A percentile compares a stretch with the other conserved stretches of the same genome.
Evolutionary conservation across 352 stramenopile genomes (phyloP).

Genomic region (Lagenidium giganteum): DNA sequence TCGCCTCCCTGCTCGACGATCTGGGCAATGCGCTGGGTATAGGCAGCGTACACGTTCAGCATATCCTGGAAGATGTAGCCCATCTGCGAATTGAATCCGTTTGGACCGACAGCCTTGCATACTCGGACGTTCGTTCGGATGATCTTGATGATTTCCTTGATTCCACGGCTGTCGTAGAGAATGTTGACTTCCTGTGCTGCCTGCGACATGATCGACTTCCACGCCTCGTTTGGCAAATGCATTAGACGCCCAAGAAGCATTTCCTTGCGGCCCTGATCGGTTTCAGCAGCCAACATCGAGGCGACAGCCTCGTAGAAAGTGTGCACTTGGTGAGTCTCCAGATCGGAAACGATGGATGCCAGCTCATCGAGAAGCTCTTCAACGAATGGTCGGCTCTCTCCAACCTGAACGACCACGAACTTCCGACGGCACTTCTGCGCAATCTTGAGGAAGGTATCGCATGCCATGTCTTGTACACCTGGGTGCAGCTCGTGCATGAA

Average conservation of each 20-base stretch:
- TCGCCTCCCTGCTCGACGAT: constrained; percentile 89
- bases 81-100: constrained; percentile 97
- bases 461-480: constrained; percentile 99
- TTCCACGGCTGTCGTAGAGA: constrained; percentile 65
- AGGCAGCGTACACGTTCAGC: constrained; percentile 98
- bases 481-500: constrained; percentile 99
- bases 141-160: constrained; percentile 97
- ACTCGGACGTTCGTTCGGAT: constrained; percentile 97
- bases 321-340: constrained; percentile 99
- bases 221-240: constrained; percentile 93
- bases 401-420: constrained; percentile 96
- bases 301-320: constrained; percentile 99
- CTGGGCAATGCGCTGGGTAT: constrained; percentile 95
- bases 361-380: constrained; percentile 95
- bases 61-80: constrained; percentile 98
- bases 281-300: constrained; percentile 78
- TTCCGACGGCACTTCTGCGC: constrained; percentile 96
- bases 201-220: constrained; percentile 83
- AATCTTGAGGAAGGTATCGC: constrained; percentile 99
- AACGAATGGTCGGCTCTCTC: constrained; percentile 94
- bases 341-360: constrained; percentile 94
- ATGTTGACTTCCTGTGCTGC: constrained; percentile 72
- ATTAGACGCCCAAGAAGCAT: constrained; percentile 93
- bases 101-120: constrained; percentile 92
- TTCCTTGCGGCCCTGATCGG: constrained; percentile 81